These are phyloP conservation scores for Colletotrichum sp. DNA, from an alignment of 2,329 filamentous ascomycete genomes.

Conservation along the genomic window DNA sequence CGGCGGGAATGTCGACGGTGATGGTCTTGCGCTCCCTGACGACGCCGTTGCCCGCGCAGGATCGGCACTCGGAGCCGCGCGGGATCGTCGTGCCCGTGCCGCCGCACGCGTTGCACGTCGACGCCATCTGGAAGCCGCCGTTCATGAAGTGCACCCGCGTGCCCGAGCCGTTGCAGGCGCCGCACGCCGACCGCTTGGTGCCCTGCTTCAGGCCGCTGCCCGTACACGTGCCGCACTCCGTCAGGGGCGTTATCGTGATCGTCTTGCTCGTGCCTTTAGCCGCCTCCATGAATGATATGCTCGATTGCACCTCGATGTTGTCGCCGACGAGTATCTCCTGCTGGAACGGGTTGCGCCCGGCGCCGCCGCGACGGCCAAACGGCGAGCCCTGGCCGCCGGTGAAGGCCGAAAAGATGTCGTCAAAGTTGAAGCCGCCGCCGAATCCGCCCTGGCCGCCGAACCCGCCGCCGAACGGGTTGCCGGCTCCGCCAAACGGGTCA, in stretches of 20 bases:
- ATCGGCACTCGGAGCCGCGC: conserved; percentile 78
- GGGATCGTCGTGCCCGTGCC: conserved; percentile 81
- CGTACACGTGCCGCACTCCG: conserved; percentile 80
- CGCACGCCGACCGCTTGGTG: conserved; percentile 74
- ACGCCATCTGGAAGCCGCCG: conserved; percentile 95
- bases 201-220: conserved; percentile 88
- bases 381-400: conserved; percentile 58
- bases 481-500: conserved; percentile 67
- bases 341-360: conserved; percentile 67
- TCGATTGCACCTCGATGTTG: conserved; percentile 93
- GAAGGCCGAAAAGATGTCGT: conserved; percentile 93
- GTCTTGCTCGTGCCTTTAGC: conserved; percentile 90
- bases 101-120: conserved; percentile 82
- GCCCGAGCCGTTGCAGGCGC: conserved; percentile 84
- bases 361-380: conserved; percentile 58
- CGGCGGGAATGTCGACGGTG: conserved; percentile 89
- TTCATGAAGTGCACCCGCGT: conserved; percentile 87
- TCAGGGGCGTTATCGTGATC: conserved; percentile 83
- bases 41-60: conserved; percentile 84
- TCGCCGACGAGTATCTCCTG: conserved; percentile 89
- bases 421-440: conserved; percentile 88
- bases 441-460: conserved; percentile 71
- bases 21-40: conserved; percentile 83
- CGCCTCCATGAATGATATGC: conserved; percentile 94
- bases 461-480: conserved; percentile 64